Base-by-base conservation (phyloP, 305 asterid genomes). In the Nicotiana rustica region DNA sequence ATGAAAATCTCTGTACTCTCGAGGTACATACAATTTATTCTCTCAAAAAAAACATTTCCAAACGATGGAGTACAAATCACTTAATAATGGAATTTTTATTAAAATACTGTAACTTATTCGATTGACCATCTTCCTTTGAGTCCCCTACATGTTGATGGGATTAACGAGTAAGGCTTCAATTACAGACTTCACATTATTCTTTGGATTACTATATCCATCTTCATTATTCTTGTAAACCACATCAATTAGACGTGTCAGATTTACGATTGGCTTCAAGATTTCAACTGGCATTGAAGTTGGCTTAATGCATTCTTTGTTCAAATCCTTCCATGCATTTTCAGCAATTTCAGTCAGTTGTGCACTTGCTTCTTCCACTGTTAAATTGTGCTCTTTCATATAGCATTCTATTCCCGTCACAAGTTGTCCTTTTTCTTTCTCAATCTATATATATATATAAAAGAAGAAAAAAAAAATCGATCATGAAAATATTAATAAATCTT, bases 281-380 rank as follows among this genome's bases (percentile, higher is more conserved):
- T 73, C 41, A 19, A 5, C 1, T 18, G 82, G 66, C 6, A 47
- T 18, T 17, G 71, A 36, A 4, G 82, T 60, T 18, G 70, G 38
- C 18, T 66, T 64, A n/a, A 78, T 29, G 69, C 29, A 44, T 35
- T 67, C 83, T 66, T 66, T 12, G 4, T 80, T 66, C 56, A 80
- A 38, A 47, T 80, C 83, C 65, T 80, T 80, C 78, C 78, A 80
- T 6, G 83, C 78, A 80, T 49, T 66, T 64, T 49, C 38, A 25
- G 56, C 55, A 0, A 67, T 36, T 68, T 68, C 31, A 17, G 56
- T 17, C 4, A 17, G 56, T n/a, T n/a, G 6, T 8, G 15, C 55
- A 68, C 56, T 36, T 2, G 76, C 57, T 81, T 67, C 10, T 44
- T 2, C 19, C 17, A 68, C 15, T 0, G 36, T 67, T 10, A 66